Percentiles rank a stretch among this genome's conserved stretches.
phyloP scores from a whole-genome alignment of 257 asterid genomes.

The Scutellaria barbata region DNA sequence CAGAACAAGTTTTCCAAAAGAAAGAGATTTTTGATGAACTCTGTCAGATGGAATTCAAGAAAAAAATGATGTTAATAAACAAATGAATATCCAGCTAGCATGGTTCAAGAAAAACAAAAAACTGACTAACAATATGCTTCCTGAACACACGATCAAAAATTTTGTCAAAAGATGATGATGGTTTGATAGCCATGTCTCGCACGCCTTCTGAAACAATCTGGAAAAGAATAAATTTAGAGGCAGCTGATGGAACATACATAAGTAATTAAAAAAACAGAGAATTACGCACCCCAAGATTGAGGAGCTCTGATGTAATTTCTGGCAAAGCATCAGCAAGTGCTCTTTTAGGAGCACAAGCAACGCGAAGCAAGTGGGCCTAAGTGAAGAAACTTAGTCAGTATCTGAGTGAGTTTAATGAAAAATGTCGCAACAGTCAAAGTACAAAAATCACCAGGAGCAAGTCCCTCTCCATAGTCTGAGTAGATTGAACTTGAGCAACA shows the following conservation, averaged over 20 bases:
- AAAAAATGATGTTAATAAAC: slow-evolving; percentile 33
- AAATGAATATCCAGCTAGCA: slow-evolving; percentile 30
- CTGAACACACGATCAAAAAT: slow-evolving; percentile 68
- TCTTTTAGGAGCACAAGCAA: slow-evolving; percentile 84
- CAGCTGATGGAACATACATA: slow-evolving; percentile 29
- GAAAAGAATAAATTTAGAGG: slow-evolving; percentile 34
- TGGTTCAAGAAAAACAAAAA: slow-evolving; percentile 24
- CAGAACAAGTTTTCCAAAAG: slow-evolving; percentile 80
- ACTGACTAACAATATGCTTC: slow-evolving; percentile 65
- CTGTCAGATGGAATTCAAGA: slow-evolving; percentile 45
- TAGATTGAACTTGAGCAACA: slow-evolving; percentile 47
- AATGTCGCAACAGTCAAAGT: slow-evolving; percentile 6
- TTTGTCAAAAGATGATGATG: slow-evolving; percentile 75
- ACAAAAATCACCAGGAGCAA: slow-evolving; percentile 70
- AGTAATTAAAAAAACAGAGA: slow-evolving; percentile 28
- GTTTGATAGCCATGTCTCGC: slow-evolving; percentile 67
- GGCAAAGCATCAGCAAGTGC: slow-evolving; percentile 80
- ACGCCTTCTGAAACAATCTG: slow-evolving; percentile 81
- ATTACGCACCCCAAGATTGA: slow-evolving; percentile 69
- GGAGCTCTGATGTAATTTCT: slow-evolving; percentile 81
- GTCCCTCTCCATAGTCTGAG: slow-evolving; percentile 66
- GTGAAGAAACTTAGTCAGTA: slow-evolving; percentile 35
- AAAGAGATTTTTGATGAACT: slow-evolving; percentile 63
- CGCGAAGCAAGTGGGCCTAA: slow-evolving; percentile 94
- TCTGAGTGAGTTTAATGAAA: slow-evolving; percentile 18